phyloP scores from a whole-genome alignment of 257 asterid genomes.

The Linderniella brevidens region DNA sequence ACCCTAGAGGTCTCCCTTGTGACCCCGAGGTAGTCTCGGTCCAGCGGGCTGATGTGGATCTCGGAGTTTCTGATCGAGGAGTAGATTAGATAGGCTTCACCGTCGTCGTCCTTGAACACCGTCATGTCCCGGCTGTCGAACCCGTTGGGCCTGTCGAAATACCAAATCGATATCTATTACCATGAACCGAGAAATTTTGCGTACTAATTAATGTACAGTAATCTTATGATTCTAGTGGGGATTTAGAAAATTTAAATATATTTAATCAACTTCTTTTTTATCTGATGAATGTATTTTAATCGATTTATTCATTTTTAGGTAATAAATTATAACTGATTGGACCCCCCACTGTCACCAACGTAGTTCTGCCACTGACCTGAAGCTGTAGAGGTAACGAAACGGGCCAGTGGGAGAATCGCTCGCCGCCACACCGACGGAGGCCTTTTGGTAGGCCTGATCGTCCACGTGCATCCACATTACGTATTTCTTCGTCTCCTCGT shows the following conservation, averaged over 20 bases:
- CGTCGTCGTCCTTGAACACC: slow-evolving; percentile 74
- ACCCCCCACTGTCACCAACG: no score
- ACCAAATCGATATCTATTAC: no score
- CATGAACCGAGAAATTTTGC: no score
- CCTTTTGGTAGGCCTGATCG: slow-evolving; percentile 78
- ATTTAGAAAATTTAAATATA: no score
- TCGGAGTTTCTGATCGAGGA: slow-evolving; percentile 79
- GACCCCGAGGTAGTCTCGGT: slow-evolving; percentile 39
- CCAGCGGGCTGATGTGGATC: slow-evolving; percentile 71
- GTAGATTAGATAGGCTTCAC: slow-evolving; percentile 62
- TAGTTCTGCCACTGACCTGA: no score
- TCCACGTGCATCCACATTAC: slow-evolving; percentile 99
- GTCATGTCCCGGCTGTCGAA: slow-evolving; percentile 96
- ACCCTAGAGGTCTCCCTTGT: slow-evolving; percentile 30
- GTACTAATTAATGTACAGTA: no score
- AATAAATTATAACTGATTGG: no score
- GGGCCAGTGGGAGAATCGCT: slow-evolving; percentile 73
- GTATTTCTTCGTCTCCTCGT: slow-evolving; percentile 44
- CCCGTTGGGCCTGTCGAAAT: slow-evolving; percentile 88
- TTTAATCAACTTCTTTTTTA: no score
- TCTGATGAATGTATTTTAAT: no score
- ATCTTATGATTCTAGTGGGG: no score
- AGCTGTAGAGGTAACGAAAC: slow-evolving; percentile 57
- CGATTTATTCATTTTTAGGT: no score
- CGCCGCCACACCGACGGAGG: slow-evolving; percentile 63